phyloP scores from a whole-genome alignment of 2,329 filamentous ascomycete species.

The Aspergillus chevalieri region DNA sequence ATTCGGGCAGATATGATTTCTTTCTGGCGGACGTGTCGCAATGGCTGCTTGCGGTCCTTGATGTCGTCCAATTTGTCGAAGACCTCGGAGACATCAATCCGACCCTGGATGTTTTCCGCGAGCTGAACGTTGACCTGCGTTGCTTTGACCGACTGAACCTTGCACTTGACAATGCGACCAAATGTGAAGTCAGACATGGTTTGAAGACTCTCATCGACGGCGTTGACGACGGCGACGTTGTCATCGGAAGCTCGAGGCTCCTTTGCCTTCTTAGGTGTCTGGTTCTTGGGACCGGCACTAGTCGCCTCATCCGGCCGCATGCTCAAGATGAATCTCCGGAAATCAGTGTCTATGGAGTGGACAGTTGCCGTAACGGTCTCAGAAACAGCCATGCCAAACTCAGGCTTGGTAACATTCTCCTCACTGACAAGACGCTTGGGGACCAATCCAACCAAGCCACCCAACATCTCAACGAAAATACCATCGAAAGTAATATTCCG shows the following conservation, averaged over 20 bases:
- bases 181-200: conserved; percentile 66
- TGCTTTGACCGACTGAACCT: conserved; percentile 75
- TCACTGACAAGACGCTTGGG: conserved; percentile 70
- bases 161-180: conserved; percentile 69
- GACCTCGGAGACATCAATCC: conserved; percentile 83
- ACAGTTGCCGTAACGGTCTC: conserved; percentile 72
- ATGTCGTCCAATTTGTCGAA: conserved; percentile 89
- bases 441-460: conserved; percentile 68
- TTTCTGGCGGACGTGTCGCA: conserved; percentile 66
- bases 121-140: conserved; percentile 90
- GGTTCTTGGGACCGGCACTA: conserved; percentile 40
- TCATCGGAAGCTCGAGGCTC: conserved; percentile 33
- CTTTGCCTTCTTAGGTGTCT: conserved; percentile 13
- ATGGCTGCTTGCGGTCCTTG: conserved; percentile 69
- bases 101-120: conserved; percentile 82
- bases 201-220: conserved; percentile 59
- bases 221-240: conserved; percentile 40
- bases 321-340: conserved; percentile 63
- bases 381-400: conserved; percentile 72
- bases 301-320: conserved; percentile 49
- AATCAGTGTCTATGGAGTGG: conserved; percentile 62
- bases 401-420: conserved; percentile 60
- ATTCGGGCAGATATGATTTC: conserved; percentile 69
- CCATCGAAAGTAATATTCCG: conserved; percentile 75
- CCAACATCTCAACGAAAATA: conserved; percentile 82